phyloP scores from a whole-genome alignment of 2,329 filamentous ascomycete genomes.

The Emmonsia crescens region DNA sequence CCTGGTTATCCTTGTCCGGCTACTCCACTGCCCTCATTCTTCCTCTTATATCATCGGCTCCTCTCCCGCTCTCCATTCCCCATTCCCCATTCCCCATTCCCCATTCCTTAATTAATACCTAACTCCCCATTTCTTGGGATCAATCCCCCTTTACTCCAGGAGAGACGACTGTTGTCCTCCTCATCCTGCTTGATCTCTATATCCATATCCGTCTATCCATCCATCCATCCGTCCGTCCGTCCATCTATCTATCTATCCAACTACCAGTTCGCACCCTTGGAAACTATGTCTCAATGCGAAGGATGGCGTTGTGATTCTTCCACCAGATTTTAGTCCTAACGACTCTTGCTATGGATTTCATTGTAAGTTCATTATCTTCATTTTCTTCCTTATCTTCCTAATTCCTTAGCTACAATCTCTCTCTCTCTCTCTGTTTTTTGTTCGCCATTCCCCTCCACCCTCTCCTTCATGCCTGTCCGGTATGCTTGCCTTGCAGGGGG shows the following conservation, averaged over 20 bases:
- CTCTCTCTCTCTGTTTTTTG: not conserved
- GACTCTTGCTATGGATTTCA: conserved; percentile 31
- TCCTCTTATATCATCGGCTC: not conserved
- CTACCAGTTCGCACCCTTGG: not conserved
- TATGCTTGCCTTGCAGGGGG: not conserved
- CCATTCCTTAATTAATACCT: not conserved
- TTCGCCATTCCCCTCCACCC: not conserved
- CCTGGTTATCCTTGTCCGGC: too few species aligned
- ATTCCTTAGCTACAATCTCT: too few species aligned
- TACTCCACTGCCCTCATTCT: too few species aligned
- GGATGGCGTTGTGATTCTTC: conserved; percentile 2
- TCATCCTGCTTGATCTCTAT: too few species aligned
- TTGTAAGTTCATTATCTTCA: conserved; percentile 25
- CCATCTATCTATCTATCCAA: not conserved
- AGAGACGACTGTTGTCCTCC: not conserved
- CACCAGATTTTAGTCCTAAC: not conserved
- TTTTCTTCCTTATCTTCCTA: not conserved
- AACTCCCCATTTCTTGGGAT: not conserved
- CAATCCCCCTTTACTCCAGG: not conserved
- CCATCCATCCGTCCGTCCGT: too few species aligned
- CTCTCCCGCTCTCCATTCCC: not conserved
- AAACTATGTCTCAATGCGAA: conserved; percentile 19
- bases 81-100: not conserved
- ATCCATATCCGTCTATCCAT: too few species aligned
- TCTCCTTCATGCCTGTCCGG: too few species aligned